Percentiles rank a stretch among this genome's conserved stretches.
phyloP scores from a whole-genome alignment of 176 grass and related monocot genomes.

The Puya raimondii region DNA sequence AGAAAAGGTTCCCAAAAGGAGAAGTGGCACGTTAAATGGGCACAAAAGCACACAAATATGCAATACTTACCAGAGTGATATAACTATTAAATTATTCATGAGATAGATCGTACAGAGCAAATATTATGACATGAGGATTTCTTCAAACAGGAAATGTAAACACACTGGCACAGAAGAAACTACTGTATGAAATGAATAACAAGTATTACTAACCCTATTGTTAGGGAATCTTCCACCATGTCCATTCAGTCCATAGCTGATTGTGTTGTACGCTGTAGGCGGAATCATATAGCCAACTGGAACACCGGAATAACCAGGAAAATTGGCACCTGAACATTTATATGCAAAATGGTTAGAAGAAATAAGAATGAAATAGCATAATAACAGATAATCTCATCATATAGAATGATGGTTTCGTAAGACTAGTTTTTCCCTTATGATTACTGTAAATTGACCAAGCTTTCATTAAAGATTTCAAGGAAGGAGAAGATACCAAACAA shows the following conservation, averaged over 20 bases:
- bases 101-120: background rate
- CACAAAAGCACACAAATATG: background rate
- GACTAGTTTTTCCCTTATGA: background rate
- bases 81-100: background rate
- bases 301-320: slow-evolving; percentile 52
- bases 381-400: background rate
- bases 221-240: slow-evolving; percentile 69
- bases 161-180: background rate
- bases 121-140: background rate
- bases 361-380: background rate
- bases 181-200: slow-evolving; percentile 6
- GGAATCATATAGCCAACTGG: slow-evolving; percentile 86
- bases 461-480: too few species aligned
- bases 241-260: slow-evolving; percentile 65
- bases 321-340: slow-evolving; percentile 35
- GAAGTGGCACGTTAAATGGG: background rate
- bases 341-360: background rate
- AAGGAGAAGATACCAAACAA: too few species aligned
- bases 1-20: background rate
- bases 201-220: slow-evolving; percentile 53
- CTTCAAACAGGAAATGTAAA: background rate
- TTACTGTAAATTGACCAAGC: too few species aligned
- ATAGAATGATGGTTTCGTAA: background rate
- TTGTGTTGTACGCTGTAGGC: slow-evolving; percentile 45
- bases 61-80: background rate